Evolutionary conservation across 1,284 basidiomycete genomes (phyloP), one percentile per base, ranked within the genome.

Genomic region (Trametes pubescens): DNA sequence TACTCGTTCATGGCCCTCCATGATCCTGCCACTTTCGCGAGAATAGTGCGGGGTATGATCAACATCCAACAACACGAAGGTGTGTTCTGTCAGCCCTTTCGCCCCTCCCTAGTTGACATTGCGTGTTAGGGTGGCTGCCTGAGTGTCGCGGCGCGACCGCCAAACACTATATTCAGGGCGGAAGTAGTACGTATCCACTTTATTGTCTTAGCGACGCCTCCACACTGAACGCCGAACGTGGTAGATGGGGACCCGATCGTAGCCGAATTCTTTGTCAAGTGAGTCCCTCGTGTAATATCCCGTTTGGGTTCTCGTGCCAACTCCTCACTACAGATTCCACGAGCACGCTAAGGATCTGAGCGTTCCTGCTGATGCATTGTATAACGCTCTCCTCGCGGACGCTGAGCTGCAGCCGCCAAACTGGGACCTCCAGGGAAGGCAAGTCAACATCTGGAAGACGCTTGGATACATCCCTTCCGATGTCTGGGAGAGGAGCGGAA

Each of bases 21-120:
- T 60, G 87, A 88, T 68, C 86, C 86, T 1, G 77, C 76, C 32
- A 82, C 78, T 11, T 88, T 87, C 69, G 79, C 86, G 0, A 76
- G 77, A 21, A 87, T 88, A 56, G 85, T 88, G 1, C 77, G 86
- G 11, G 86, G 84, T 0, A 83, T 87, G 82, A 84, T 90, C 61
- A 84, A 89, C 72, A 89, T 90, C 37, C 86, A 88, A 70, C 82
- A 84, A 65, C 79, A 89, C 64, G 87, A 90, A 82, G 87, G 86
- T 83, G 56, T 26, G 68, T 62, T 62, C 9, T 9, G n/a, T 55
- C n/a, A 8, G 3, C 8, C 29, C 8, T 32, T 4, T 32, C 8
- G 4, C 4, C 29, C 26, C 11, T 22, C 29, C 52, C 47, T 13
- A 13, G 43, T 11, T 24, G 13, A 48, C 44, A 21, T 48, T 4